Evolutionary conservation across 176 grass and related monocot genomes (phyloP), one percentile per base, ranked within the genome.

Genomic region (Panicum miliaceum): DNA sequence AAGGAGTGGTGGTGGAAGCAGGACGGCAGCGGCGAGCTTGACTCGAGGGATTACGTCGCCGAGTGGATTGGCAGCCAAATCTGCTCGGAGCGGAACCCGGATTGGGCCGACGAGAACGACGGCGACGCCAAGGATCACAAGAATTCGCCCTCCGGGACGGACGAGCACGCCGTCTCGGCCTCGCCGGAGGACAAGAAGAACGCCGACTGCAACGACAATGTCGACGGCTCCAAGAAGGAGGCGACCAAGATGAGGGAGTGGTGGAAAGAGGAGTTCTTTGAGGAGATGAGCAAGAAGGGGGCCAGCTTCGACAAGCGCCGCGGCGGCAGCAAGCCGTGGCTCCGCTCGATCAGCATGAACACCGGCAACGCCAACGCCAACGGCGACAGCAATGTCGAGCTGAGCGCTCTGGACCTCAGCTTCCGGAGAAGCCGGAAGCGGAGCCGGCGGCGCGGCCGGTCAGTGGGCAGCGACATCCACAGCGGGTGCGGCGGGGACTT

Each of bases 1-100:
- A 80, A 66, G 61, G 61, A 80, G 43, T 80, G 77, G 77, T 80
- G 77, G 77, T 80, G 77, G 77, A 80, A 80, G 29, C 77, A 80
- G 61, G 77, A 80, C 20, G 77, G 61, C 62, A 80, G 77, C 61
- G 77, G 77, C 18, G 77, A 80, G 77, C 77, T 80, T 9, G 77
- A 80, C 29, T 80, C 77, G 11, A 80, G 27, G 27, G 77, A 80
- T 15, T 80, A 80, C 77, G 77, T 80, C 27, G 77, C 77, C 45
- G 77, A 80, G 77, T 80, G 77, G 77, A 80, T 80, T 6, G 77
- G 77, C 27, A 80, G 77, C 77, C 77, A 80, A 51, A 66, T 80
- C 61, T 80, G 77, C 61, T 61, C 77, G 43, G 77, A 66, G 77
- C 48, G 77, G 77, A 80, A 66, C 45, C 61, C 61, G 61, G 77